phyloP scores from a whole-genome alignment of 2,329 filamentous ascomycete species.

The Pestalotiopsis fici region DNA sequence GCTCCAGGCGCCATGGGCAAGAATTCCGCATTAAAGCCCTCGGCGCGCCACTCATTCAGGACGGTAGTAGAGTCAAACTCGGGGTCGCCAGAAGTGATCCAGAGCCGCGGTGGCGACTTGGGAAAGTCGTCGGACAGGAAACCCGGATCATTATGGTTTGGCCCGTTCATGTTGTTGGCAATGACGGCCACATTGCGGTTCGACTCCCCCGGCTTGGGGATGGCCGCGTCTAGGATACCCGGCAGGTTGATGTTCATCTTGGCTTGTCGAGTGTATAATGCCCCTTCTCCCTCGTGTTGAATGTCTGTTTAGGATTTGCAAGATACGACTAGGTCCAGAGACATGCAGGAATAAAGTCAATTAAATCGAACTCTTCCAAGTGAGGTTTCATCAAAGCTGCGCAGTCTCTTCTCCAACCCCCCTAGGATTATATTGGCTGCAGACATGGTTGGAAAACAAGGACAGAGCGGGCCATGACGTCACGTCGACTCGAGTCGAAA shows the following conservation, averaged over 20 bases:
- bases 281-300: not conserved
- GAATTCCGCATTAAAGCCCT: conserved; percentile 45
- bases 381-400: not conserved
- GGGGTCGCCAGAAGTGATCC: conserved; percentile 42
- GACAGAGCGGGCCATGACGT: not conserved
- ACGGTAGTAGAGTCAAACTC: conserved; percentile 41
- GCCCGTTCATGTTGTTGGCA: conserved; percentile 24
- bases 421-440: not conserved
- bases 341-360: not conserved
- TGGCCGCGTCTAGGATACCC: conserved; percentile 25
- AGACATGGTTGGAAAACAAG: not conserved
- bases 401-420: not conserved
- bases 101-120: conserved; percentile 36
- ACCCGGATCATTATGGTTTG: conserved; percentile 40
- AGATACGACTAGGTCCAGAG: not conserved
- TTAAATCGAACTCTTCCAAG: not conserved
- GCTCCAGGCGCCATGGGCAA: conserved; percentile 36
- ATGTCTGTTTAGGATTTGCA: not conserved
- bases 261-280: not conserved
- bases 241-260: conserved; percentile 30
- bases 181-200: conserved; percentile 21
- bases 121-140: conserved; percentile 44
- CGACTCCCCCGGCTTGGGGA: conserved; percentile 19
- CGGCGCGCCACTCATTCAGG: conserved; percentile 37
- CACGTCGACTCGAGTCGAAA: not conserved